Evolutionary conservation across 306 rosid genomes (phyloP), one percentile per base, ranked within the genome.

Genomic region (Chamaecrista fasciculata): DNA sequence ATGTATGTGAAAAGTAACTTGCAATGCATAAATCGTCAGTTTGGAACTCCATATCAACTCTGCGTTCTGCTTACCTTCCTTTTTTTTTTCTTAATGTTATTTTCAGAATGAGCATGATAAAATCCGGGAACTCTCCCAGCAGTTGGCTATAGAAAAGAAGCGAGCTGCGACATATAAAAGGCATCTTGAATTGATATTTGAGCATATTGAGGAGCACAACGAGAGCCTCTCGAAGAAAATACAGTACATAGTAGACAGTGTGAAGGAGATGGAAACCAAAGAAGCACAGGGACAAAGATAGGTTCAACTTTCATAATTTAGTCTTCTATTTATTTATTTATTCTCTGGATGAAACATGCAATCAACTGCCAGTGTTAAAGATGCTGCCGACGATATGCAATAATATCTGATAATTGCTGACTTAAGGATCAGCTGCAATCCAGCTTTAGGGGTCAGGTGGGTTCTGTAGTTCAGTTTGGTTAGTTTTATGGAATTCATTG

Each of bases 131-230:
- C 78, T 94, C 58, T 79, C 96, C 47, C 97, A 94, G 78, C 96
- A 91, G 77, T 80, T 94, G 80, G 86, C 95, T 9, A 25, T 76
- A 49, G 99, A 94, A 89, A 94, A 83, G 69, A 94, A 89, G 80
- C 86, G 97, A 80, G 79, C 95, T 0, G 97, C 92, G 2, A 78
- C 85, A 2, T 91, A 94, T 78, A 94, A 91, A 84, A 91, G 97
- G 80, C 99, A 91, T 75, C 89, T 94, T 51, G 99, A 94, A 70
- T 74, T 89, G 75, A 72, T 94, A 74, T 91, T 94, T 31, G 97
- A 89, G 84, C 95, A 89, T 70, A 89, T 91, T 11, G 97, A 89
- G 16, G 92, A 94, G 83, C 96, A 86, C 78, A 94, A 94, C 60
- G 84, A 86, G 76, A 85, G 72, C 78, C 83, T 94, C 58, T 86